These are phyloP conservation scores for Trichoderma sp. DNA, from an alignment of 2,329 filamentous ascomycete species.

Conservation along the genomic window DNA sequence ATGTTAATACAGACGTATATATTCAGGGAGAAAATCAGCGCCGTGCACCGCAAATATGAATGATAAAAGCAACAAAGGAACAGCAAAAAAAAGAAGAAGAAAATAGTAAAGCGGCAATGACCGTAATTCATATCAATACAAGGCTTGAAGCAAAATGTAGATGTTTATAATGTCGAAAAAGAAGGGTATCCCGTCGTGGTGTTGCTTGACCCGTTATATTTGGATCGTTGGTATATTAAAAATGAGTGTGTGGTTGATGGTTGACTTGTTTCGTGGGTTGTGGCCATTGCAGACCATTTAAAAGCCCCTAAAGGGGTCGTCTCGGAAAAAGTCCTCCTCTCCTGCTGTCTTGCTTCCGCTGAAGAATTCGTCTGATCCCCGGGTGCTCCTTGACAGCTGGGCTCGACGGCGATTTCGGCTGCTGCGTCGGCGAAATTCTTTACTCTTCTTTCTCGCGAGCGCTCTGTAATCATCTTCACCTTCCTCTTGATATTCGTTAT, in stretches of 20 bases:
- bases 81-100: constrained; percentile 1
- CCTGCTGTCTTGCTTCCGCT: constrained; percentile 45
- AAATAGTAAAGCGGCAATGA: constrained; percentile 7
- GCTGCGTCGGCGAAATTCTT: constrained; percentile 51
- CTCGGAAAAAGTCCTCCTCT: constrained; percentile 57
- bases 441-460: constrained; percentile 51
- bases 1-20: background rate
- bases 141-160: constrained; percentile 7
- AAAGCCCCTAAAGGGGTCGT: constrained; percentile 63
- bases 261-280: background rate
- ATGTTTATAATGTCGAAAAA: background rate
- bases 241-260: constrained; percentile 1
- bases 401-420: constrained; percentile 56
- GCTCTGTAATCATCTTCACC: constrained; percentile 51
- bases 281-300: constrained; percentile 29
- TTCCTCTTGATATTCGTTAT: constrained; percentile 49
- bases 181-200: constrained; percentile 23
- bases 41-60: background rate
- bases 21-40: constrained; percentile 3
- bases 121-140: constrained; percentile 20
- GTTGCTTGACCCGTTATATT: constrained; percentile 1
- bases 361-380: constrained; percentile 50
- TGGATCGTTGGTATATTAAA: constrained; percentile 7
- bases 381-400: constrained; percentile 43
- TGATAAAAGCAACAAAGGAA: background rate